Evolutionary conservation across 2,329 filamentous ascomycete species (phyloP), one percentile per base, ranked within the genome.

Genomic region (Capronia epimyces): DNA sequence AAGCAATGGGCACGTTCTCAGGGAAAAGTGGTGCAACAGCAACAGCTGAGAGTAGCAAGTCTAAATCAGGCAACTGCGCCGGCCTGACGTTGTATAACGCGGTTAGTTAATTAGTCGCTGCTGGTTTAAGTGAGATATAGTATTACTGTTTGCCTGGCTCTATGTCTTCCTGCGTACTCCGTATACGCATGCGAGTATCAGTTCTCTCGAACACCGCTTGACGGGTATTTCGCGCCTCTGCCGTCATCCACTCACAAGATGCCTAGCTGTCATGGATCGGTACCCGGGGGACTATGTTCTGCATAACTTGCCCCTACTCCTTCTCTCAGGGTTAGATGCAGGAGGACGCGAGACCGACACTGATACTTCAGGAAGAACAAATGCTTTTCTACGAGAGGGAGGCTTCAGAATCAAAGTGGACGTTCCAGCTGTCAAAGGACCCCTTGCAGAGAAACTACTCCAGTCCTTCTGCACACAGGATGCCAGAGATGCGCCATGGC

Each of bases 221-320:
- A 32, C 7, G 3, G 7, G 3, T 3, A 32, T n/a, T 3, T 12
- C n/a, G 7, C 29, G 7, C 29, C 6, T 32, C 13, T 32, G 12
- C 29, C 29, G 29, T 32, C 12, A 12, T 10, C 8, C 21, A 16
- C 6, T 29, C 21, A 29, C 53, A 54, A 40, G 40, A 57, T 57
- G 55, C 46, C 46, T 24, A 31, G 24, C 29, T 22, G 40, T 46
- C 63, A 74, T 74, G 72, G 70, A 74, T 61, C 69, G 68, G 54
- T 75, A 72, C 57, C 71, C 72, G 20, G 62, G 67, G 58, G 85
- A 84, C 69, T 95, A 90, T 73, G 76, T 95, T 67, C 81, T 84
- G 66, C 89, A 93, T 71, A 94, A 93, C 70, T 78, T 94, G 62
- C 91, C 91, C 29, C 78, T 95, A 50, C 72, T 97, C 55, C 75